Conservation (phyloP, 2,329 filamentous ascomycete genomes). For the Pezicula radicicola region DNA sequence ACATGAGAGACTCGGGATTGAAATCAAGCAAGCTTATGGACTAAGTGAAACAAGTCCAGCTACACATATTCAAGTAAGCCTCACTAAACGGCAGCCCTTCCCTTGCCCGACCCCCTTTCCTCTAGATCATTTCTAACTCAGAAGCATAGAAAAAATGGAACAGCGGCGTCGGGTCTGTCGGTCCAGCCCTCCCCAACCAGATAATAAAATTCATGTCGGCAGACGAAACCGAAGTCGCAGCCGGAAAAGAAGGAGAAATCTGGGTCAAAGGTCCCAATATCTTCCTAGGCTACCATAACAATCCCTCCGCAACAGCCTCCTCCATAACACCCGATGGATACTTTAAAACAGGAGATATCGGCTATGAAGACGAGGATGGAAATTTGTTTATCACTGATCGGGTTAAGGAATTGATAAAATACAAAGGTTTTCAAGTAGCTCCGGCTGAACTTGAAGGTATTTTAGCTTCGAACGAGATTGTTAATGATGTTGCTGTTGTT, state of each 20-base stretch:
- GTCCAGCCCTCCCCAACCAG: conserved; percentile 72
- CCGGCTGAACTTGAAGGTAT: conserved; percentile 60
- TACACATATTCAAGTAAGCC: conserved; percentile 63
- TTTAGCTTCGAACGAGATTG: conserved; percentile 38
- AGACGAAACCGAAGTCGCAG: conserved; percentile 51
- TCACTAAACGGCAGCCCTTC: too few species aligned
- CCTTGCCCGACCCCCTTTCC: too few species aligned
- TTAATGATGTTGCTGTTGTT: conserved; percentile 59
- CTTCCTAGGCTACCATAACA: conserved; percentile 55
- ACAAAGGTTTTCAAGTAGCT: conserved; percentile 65
- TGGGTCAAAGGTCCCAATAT: conserved; percentile 64
- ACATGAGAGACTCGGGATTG: conserved; percentile 66
- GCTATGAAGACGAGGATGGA: conserved; percentile 69
- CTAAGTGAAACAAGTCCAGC: conserved; percentile 80
- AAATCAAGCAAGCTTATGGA: conserved; percentile 87
- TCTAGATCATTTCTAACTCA: neutral
- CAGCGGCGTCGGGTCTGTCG: conserved; percentile 80
- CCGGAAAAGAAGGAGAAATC: conserved; percentile 64
- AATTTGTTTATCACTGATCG: conserved; percentile 90
- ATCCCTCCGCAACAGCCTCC: conserved; percentile 63
- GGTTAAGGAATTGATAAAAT: conserved; percentile 62
- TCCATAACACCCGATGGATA: conserved; percentile 73
- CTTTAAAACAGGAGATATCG: conserved; percentile 80
- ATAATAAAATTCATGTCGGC: conserved; percentile 70
- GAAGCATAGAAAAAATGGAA: conserved; percentile 45